phyloP scores from a whole-genome alignment of 768 basidiomycete species.

The Kwoniella bestiolae region DNA sequence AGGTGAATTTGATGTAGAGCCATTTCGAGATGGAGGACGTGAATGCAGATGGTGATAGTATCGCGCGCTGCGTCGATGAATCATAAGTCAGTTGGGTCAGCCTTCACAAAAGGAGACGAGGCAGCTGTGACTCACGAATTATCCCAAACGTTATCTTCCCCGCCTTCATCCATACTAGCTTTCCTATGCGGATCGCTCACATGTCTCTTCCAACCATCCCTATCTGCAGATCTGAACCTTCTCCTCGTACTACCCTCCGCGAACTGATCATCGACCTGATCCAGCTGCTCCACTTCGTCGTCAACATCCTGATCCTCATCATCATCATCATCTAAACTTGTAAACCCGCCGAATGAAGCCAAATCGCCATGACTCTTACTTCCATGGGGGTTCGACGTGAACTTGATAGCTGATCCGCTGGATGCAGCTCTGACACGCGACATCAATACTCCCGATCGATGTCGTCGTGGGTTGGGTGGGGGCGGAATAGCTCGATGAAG shows the following conservation, averaged over 20 bases:
- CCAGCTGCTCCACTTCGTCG: slow-evolving; percentile 15
- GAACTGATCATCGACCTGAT: slow-evolving; percentile 8
- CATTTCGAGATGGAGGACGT: slow-evolving; percentile 41
- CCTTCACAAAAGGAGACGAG: background rate
- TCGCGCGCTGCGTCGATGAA: slow-evolving; percentile 38
- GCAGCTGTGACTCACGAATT: slow-evolving; percentile 42
- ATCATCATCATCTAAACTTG: slow-evolving; percentile 13
- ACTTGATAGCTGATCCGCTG: slow-evolving; percentile 23
- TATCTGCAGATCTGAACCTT: slow-evolving; percentile 13
- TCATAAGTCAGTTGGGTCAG: background rate
- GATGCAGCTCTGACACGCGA: slow-evolving; percentile 45
- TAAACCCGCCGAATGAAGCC: slow-evolving; percentile 19
- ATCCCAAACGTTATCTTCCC: slow-evolving; percentile 39
- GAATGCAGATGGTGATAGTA: slow-evolving; percentile 54
- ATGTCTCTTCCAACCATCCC: slow-evolving; percentile 32
- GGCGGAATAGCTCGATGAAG: slow-evolving; percentile 40
- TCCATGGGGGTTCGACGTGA: slow-evolving; percentile 20
- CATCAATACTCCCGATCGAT: slow-evolving; percentile 53
- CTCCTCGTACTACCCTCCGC: slow-evolving; percentile 10
- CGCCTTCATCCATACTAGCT: slow-evolving; percentile 24
- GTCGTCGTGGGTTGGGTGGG: slow-evolving; percentile 47
- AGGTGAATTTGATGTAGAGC: slow-evolving; percentile 38
- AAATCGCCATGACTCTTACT: slow-evolving; percentile 45
- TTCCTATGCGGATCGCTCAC: slow-evolving; percentile 37
- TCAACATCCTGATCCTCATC: slow-evolving; percentile 21